These are phyloP conservation scores for Megacollybia platyphylla DNA, from an alignment of 1,284 basidiomycete species.

Conservation along the genomic window DNA sequence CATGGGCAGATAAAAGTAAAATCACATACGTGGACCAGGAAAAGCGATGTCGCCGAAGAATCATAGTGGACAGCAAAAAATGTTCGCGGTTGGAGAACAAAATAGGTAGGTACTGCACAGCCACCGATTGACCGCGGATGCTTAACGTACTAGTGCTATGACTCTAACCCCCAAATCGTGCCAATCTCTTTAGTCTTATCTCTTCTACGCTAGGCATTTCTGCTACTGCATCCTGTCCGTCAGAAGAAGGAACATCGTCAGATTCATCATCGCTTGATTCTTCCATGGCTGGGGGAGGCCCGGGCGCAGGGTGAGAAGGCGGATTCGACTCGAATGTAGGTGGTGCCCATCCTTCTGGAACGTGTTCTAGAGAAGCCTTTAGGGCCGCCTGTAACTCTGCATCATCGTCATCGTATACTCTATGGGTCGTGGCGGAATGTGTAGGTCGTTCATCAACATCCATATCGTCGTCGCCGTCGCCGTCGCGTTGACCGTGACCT, in stretches of 20 bases:
- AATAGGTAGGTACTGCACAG: too few species aligned
- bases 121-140: too few species aligned
- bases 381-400: constrained; percentile 77
- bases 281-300: constrained; percentile 4
- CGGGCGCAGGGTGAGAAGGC: constrained; percentile 2
- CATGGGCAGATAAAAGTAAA: constrained; percentile 20
- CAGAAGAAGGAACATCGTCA: constrained; percentile 3
- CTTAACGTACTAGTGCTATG: background rate
- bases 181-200: constrained; percentile 64
- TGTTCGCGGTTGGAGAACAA: background rate
- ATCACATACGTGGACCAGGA: constrained; percentile 6
- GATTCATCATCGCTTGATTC: background rate
- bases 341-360: constrained; percentile 41
- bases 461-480: constrained; percentile 39
- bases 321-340: constrained; percentile 8
- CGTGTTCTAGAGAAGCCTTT: constrained; percentile 63
- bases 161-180: constrained; percentile 45
- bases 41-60: constrained; percentile 11
- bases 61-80: constrained; percentile 10
- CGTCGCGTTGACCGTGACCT: constrained; percentile 26
- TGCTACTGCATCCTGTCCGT: constrained; percentile 12
- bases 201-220: constrained; percentile 52
- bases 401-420: constrained; percentile 80
- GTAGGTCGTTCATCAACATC: constrained; percentile 9
- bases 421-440: constrained; percentile 10